These are phyloP conservation scores for Phyllosticta paracitricarpa DNA, from an alignment of 2,329 filamentous ascomycete genomes.

Conservation along the genomic window DNA sequence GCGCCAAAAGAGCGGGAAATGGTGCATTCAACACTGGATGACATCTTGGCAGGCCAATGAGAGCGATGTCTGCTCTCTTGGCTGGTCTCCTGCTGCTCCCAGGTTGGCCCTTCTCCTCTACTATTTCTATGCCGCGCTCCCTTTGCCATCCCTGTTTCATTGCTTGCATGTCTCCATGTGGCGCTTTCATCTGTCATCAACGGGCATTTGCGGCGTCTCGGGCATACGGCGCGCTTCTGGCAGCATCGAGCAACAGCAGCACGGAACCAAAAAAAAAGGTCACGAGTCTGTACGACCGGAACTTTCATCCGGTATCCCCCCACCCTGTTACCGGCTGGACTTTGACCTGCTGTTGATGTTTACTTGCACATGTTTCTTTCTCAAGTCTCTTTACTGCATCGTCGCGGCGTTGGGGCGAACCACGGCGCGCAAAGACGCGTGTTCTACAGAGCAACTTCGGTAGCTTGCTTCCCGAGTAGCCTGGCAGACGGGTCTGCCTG, in stretches of 20 bases:
- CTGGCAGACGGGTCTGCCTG: background rate
- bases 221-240: no score
- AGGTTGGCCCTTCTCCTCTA: background rate
- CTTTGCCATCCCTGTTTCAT: background rate
- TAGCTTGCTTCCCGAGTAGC: background rate
- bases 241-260: no score
- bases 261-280: no score
- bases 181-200: no score
- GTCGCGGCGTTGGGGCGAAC: background rate
- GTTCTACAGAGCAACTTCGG: background rate
- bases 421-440: background rate
- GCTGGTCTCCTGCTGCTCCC: background rate
- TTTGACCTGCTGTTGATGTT: background rate
- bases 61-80: background rate
- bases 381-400: background rate
- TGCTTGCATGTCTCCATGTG: no score
- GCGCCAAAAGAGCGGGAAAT: slow-evolving; percentile 18
- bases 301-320: background rate
- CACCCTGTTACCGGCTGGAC: background rate
- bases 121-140: background rate
- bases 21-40: slow-evolving; percentile 15
- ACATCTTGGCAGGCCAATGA: slow-evolving; percentile 10
- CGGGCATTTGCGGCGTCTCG: no score
- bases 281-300: background rate
- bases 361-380: background rate